Conservation (phyloP, 2,329 filamentous ascomycete species). For the Ophioceras dolichostomum region DNA sequence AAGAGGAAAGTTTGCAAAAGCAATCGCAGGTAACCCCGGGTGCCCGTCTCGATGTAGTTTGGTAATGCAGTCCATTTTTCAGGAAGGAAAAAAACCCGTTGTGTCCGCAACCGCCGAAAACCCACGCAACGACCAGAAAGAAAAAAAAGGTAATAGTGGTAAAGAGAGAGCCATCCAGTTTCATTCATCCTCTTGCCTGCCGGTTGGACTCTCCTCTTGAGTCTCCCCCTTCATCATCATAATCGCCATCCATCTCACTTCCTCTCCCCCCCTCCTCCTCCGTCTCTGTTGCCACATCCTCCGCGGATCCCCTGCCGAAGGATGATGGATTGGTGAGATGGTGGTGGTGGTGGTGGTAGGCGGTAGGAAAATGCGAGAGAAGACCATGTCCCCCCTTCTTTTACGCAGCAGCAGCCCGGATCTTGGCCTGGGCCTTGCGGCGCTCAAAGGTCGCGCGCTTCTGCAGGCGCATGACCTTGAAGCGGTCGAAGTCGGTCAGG, state of each 20-base stretch:
- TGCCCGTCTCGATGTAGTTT: slow-evolving; percentile 2
- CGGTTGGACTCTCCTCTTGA: too few relatives aligned
- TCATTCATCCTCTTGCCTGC: too few relatives aligned
- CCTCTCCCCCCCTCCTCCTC: neutral
- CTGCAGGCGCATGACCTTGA: slow-evolving; percentile 99
- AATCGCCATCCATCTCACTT: neutral
- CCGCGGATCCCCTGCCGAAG: too few relatives aligned
- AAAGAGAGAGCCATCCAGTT: too few relatives aligned
- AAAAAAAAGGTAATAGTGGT: too few relatives aligned
- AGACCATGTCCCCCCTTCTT: too few relatives aligned
- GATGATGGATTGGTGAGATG: too few relatives aligned
- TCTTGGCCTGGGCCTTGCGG: slow-evolving; percentile 89
- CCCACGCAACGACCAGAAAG: neutral
- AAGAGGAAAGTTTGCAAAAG: too few relatives aligned
- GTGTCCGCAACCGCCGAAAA: slow-evolving; percentile 3
- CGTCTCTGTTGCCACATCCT: too few relatives aligned
- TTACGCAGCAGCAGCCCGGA: slow-evolving; percentile 66
- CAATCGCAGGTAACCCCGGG: slow-evolving; percentile 4
- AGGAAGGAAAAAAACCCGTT: slow-evolving; percentile 3
- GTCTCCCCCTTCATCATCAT: neutral
- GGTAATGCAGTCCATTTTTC: slow-evolving; percentile 3
- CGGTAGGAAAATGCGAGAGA: too few relatives aligned
- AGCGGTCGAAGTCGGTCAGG: slow-evolving; percentile 97
- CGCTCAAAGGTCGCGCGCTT: slow-evolving; percentile 99
- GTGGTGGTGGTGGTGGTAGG: too few relatives aligned